Conservation (phyloP, 2,329 filamentous ascomycete genomes). For the Ceratocystis diversiconidia region DNA sequence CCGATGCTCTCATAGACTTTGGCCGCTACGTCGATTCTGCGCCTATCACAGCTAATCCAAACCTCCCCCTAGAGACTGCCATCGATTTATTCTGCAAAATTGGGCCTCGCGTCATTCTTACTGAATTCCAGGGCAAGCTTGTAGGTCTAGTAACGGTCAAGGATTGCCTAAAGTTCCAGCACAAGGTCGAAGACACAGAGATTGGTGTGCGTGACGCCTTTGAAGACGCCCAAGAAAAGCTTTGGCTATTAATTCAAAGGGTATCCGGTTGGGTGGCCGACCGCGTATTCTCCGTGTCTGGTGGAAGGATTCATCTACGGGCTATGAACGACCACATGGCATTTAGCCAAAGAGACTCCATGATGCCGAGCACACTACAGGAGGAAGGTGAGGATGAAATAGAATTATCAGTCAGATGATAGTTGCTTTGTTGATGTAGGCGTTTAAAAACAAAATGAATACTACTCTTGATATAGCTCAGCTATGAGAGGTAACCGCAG, state of each 20-base stretch:
- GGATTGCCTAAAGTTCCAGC: slow-evolving; percentile 93
- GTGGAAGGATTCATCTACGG: slow-evolving; percentile 43
- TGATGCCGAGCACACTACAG: slow-evolving; percentile 18
- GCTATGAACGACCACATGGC: slow-evolving; percentile 27
- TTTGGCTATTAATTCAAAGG: slow-evolving; percentile 46
- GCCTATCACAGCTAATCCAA: slow-evolving; percentile 79
- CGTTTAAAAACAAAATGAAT: neutral
- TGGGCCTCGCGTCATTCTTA: slow-evolving; percentile 79
- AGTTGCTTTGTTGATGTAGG: neutral
- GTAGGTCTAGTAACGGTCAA: slow-evolving; percentile 86
- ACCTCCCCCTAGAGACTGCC: slow-evolving; percentile 83
- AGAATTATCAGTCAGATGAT: slow-evolving; percentile 30
- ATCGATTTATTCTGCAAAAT: slow-evolving; percentile 99
- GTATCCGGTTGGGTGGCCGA: slow-evolving; percentile 45
- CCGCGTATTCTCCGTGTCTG: slow-evolving; percentile 37
- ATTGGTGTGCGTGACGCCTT: slow-evolving; percentile 42
- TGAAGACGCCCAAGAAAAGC: slow-evolving; percentile 43
- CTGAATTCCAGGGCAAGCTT: slow-evolving; percentile 76
- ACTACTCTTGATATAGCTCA: neutral
- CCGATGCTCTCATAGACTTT: slow-evolving; percentile 59
- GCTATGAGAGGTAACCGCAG: neutral
- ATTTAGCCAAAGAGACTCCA: neutral
- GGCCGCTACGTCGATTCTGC: slow-evolving; percentile 78
- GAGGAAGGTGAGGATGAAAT: slow-evolving; percentile 30
- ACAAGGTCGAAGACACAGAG: slow-evolving; percentile 80